These are phyloP conservation scores for Penicillium sp. DNA, from an alignment of 2,329 filamentous ascomycete genomes.

Conservation along the genomic window DNA sequence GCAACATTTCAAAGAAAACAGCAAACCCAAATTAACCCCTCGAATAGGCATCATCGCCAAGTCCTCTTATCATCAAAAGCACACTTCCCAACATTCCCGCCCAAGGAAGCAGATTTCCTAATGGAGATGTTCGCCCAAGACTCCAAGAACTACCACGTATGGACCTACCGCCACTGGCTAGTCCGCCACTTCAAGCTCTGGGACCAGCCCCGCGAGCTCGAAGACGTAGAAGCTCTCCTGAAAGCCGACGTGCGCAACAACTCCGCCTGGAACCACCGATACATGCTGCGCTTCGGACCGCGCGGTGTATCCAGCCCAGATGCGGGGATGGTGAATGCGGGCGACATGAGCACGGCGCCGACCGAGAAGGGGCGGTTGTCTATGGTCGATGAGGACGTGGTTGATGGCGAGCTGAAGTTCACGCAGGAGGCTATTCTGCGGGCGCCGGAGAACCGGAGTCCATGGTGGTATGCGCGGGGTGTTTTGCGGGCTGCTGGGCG, in stretches of 20 bases:
- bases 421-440: constrained; percentile 71
- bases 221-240: constrained; percentile 71
- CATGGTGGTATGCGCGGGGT: constrained; percentile 89
- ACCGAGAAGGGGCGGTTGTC: constrained; percentile 34
- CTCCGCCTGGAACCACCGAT: constrained; percentile 95
- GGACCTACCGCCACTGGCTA: constrained; percentile 86
- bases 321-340: constrained; percentile 38
- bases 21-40: not conserved
- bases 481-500: constrained; percentile 68
- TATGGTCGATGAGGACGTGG: constrained; percentile 60
- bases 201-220: constrained; percentile 63
- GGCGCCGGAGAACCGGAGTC: constrained; percentile 89
- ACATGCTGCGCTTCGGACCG: constrained; percentile 84
- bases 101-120: constrained; percentile 74
- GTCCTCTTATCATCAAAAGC: constrained; percentile 51
- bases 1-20: not conserved
- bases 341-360: constrained; percentile 11
- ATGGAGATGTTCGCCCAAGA: constrained; percentile 79
- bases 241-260: constrained; percentile 88
- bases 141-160: constrained; percentile 98
- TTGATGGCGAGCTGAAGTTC: constrained; percentile 75
- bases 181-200: constrained; percentile 65
- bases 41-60: constrained; percentile 61
- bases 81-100: constrained; percentile 57
- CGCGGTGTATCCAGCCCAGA: constrained; percentile 42